phyloP scores from a whole-genome alignment of 2,329 filamentous ascomycete species.

The Metarhizium robertsii region DNA sequence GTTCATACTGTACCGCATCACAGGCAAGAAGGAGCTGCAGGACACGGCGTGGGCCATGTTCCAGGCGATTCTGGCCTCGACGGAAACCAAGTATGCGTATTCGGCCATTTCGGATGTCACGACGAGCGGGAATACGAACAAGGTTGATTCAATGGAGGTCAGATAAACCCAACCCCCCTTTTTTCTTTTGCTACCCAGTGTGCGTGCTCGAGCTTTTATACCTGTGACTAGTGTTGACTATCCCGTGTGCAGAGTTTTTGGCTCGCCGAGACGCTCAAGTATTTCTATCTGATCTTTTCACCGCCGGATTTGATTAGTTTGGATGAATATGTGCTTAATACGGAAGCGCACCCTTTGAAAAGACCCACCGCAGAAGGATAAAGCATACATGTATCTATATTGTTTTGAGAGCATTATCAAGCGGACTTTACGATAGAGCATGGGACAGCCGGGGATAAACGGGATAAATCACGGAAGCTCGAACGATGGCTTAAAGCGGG shows the following conservation, averaged over 20 bases:
- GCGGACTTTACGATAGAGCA: neutral
- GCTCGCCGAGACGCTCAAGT: constrained; percentile 67
- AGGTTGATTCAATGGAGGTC: constrained; percentile 52
- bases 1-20: constrained; percentile 43
- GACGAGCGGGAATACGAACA: constrained; percentile 19
- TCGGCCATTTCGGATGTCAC: constrained; percentile 36
- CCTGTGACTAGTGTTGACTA: neutral
- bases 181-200: neutral
- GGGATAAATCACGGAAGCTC: too few relatives aligned
- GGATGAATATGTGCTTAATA: constrained; percentile 56
- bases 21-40: constrained; percentile 30
- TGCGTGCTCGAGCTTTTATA: neutral
- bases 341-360: constrained; percentile 27
- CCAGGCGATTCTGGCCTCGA: constrained; percentile 33
- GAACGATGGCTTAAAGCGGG: too few relatives aligned
- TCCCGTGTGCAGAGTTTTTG: constrained; percentile 50
- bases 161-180: neutral
- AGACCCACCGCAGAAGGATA: neutral
- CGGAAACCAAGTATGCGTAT: constrained; percentile 37
- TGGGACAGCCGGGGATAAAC: neutral
- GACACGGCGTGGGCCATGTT: constrained; percentile 47
- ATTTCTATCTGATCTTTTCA: constrained; percentile 63
- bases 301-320: constrained; percentile 52
- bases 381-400: neutral
- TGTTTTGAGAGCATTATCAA: neutral